These are phyloP conservation scores for Epichloe sylvatica DNA, from an alignment of 2,329 filamentous ascomycete genomes.

Conservation along the genomic window DNA sequence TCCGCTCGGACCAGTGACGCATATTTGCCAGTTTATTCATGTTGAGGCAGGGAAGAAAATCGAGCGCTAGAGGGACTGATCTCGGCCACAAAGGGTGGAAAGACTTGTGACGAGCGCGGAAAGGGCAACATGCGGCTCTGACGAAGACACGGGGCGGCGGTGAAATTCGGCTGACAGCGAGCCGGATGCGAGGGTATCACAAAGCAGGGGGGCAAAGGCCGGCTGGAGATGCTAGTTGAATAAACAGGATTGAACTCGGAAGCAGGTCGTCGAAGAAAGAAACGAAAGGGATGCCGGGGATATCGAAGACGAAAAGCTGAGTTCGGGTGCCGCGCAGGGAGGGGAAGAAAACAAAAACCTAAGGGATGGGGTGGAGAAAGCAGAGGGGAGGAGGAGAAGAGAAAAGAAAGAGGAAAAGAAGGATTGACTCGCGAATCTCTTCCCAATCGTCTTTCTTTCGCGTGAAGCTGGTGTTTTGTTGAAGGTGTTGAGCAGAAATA, in stretches of 20 bases:
- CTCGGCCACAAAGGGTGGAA: slow-evolving; percentile 3
- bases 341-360: slow-evolving; percentile 2
- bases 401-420: slow-evolving; percentile 7
- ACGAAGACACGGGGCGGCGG: slow-evolving; percentile 6
- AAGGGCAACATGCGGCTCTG: slow-evolving; percentile 2
- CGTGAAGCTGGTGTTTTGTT: not conserved
- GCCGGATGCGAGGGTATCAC: slow-evolving; percentile 14
- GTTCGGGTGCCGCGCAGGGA: not conserved
- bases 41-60: slow-evolving; percentile 20
- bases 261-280: slow-evolving; percentile 6
- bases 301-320: slow-evolving; percentile 6
- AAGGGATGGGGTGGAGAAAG: slow-evolving; percentile 1
- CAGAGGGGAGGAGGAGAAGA: slow-evolving; percentile 5
- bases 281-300: slow-evolving; percentile 11
- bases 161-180: slow-evolving; percentile 14
- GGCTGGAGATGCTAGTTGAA: not conserved
- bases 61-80: not conserved
- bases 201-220: not conserved
- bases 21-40: slow-evolving; percentile 62
- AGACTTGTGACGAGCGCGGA: not conserved
- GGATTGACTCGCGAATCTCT: slow-evolving; percentile 7
- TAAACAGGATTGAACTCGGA: not conserved
- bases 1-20: slow-evolving; percentile 59
- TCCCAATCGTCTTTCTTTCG: slow-evolving; percentile 6
- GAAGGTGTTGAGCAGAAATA: slow-evolving; percentile 7